A percentile compares a stretch with the other conserved stretches of the same genome.
Evolutionary conservation across 352 stramenopile species (phyloP).

Genomic region (Phytophthora cryptogea): DNA sequence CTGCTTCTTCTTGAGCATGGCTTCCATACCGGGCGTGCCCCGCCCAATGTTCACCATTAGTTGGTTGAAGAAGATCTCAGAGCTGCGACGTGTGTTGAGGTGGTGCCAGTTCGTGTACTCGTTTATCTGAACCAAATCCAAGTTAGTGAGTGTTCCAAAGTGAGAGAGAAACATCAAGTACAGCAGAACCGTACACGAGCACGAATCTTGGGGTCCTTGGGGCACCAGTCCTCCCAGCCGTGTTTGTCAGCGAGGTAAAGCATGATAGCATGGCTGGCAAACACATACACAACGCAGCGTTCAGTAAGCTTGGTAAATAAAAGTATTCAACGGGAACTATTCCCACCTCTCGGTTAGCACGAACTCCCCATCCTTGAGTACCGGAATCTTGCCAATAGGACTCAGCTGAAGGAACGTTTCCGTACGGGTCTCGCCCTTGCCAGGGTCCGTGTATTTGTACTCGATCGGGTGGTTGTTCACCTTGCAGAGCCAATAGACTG

Average conservation of each 20-base stretch:
- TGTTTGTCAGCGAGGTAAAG: constrained; percentile 77
- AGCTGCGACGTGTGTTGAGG: constrained; percentile 64
- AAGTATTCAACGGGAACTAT: neutral
- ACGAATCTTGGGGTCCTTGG: constrained; percentile 60
- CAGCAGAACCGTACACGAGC: constrained; percentile 46
- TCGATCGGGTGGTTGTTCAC: constrained; percentile 63
- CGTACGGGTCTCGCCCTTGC: constrained; percentile 58
- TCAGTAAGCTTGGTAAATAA: neutral
- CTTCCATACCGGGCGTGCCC: constrained; percentile 48
- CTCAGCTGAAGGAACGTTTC: constrained; percentile 59
- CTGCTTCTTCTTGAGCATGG: constrained; percentile 53
- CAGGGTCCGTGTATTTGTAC: constrained; percentile 58
- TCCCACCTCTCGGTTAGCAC: constrained; percentile 64
- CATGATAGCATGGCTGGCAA: constrained; percentile 72
- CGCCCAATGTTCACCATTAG: constrained; percentile 61
- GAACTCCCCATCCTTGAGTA: constrained; percentile 71
- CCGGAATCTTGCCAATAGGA: constrained; percentile 70
- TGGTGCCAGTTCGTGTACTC: constrained; percentile 87
- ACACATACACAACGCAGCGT: no score
- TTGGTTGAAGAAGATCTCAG: constrained; percentile 69
- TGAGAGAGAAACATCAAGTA: neutral
- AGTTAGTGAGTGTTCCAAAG: neutral
- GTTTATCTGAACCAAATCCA: constrained; percentile 49
- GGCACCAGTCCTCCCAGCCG: constrained; percentile 65
- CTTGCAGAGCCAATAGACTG: constrained; percentile 77